phyloP scores from a whole-genome alignment of 2,329 filamentous ascomycete species.

The Fusarium sp. region DNA sequence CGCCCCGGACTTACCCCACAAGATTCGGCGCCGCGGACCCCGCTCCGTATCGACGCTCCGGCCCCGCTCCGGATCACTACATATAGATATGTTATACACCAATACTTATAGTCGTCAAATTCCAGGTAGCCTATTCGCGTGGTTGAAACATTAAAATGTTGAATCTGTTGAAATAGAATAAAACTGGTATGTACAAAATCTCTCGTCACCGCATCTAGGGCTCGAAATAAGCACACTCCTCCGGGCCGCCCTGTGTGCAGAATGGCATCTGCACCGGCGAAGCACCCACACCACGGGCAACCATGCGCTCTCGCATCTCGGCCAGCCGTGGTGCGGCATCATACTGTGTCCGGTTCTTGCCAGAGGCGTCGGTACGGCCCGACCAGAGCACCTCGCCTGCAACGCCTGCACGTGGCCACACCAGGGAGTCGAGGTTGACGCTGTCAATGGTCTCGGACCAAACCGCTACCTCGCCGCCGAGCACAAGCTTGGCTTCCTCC shows the following conservation, averaged over 20 bases:
- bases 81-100: background rate
- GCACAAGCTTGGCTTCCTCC: conserved; percentile 72
- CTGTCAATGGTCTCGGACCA: conserved; percentile 86
- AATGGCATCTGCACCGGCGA: conserved; percentile 75
- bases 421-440: conserved; percentile 77
- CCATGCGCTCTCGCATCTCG: conserved; percentile 81
- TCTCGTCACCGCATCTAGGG: conserved; percentile 4
- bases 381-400: conserved; percentile 86
- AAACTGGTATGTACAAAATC: conserved; percentile 12
- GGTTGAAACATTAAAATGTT: background rate
- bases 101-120: background rate
- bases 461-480: conserved; percentile 85
- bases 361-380: conserved; percentile 72
- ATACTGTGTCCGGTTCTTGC: conserved; percentile 77
- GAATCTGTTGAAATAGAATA: conserved; percentile 3
- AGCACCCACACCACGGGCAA: conserved; percentile 73
- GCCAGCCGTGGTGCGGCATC: conserved; percentile 76
- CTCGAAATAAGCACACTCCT: conserved; percentile 40
- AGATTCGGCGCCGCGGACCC: background rate
- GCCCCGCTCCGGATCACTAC: conserved; percentile 19
- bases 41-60: conserved; percentile 13
- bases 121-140: background rate
- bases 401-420: conserved; percentile 83
- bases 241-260: conserved; percentile 46
- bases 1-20: background rate